phyloP scores from a whole-genome alignment of 1,284 basidiomycete species.

The Microbotryomycetes sp. region DNA sequence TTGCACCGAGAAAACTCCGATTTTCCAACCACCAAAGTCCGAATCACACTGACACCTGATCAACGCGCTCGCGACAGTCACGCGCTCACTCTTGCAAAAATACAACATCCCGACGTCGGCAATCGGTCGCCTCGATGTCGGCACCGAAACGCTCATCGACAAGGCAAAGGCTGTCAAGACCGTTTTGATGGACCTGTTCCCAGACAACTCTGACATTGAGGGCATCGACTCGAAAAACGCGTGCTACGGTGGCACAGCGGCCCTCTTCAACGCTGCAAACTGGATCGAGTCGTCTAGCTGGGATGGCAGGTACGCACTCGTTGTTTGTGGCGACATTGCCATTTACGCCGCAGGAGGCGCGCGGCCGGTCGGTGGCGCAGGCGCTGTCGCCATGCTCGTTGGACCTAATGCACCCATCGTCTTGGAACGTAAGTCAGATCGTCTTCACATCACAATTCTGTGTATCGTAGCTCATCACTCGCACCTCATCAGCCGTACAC shows the following conservation, averaged over 20 bases:
- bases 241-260: slow-evolving; percentile 97
- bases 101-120: slow-evolving; percentile 93
- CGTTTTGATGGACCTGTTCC: slow-evolving; percentile 95
- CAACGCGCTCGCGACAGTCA: slow-evolving; percentile 37
- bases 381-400: slow-evolving; percentile 88
- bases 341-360: slow-evolving; percentile 95
- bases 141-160: slow-evolving; percentile 99
- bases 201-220: slow-evolving; percentile 95
- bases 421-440: slow-evolving; percentile 74
- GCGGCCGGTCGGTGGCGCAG: slow-evolving; percentile 93
- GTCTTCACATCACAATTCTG: not conserved
- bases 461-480: not conserved
- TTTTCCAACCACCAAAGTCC: not conserved
- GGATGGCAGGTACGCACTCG: slow-evolving; percentile 97
- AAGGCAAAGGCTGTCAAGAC: slow-evolving; percentile 99
- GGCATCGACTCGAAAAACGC: slow-evolving; percentile 99
- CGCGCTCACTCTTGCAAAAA: slow-evolving; percentile 76
- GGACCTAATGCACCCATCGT: slow-evolving; percentile 92
- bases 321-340: slow-evolving; percentile 95
- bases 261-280: slow-evolving; percentile 86
- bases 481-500: slow-evolving; percentile 63
- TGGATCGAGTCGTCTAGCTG: slow-evolving; percentile 96
- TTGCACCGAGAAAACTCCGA: not conserved
- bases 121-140: slow-evolving; percentile 95
- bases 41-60: not conserved